These are phyloP conservation scores for Fusarium pseudonygamai DNA, from an alignment of 2,329 filamentous ascomycete genomes.

Conservation along the genomic window DNA sequence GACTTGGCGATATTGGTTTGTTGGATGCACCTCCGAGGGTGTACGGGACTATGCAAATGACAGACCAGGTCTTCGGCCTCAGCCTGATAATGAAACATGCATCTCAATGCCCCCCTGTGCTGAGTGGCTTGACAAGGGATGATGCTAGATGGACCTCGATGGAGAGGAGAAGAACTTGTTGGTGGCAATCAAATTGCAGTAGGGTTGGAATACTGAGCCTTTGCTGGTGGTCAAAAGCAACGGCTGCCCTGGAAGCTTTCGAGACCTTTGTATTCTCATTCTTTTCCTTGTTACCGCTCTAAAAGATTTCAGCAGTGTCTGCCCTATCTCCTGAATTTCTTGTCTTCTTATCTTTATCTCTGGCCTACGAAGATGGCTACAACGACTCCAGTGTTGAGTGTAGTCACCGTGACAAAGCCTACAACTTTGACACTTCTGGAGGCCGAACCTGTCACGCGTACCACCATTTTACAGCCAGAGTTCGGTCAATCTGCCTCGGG, in stretches of 20 bases:
- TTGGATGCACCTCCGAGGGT: neutral
- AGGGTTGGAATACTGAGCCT: neutral
- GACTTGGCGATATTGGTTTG: neutral
- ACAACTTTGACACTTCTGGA: too few species aligned
- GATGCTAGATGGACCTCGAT: neutral
- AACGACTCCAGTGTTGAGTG: neutral
- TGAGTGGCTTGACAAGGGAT: slow-evolving; percentile 22
- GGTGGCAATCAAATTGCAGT: neutral
- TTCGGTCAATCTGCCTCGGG: too few species aligned
- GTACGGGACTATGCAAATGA: neutral
- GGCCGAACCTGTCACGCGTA: too few species aligned
- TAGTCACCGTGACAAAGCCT: too few species aligned
- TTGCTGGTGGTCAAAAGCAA: neutral
- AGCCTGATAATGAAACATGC: slow-evolving; percentile 7
- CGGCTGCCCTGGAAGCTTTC: neutral
- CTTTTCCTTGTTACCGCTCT: neutral
- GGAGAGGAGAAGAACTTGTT: neutral
- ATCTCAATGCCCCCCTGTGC: neutral
- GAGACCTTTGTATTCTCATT: neutral
- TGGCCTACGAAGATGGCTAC: neutral
- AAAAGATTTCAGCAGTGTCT: neutral
- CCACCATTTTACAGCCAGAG: too few species aligned
- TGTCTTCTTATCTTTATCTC: neutral
- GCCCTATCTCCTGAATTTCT: neutral
- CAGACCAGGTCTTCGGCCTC: neutral